These are phyloP conservation scores for Sporothrix variecibatus DNA, from an alignment of 2,329 filamentous ascomycete genomes.

Conservation along the genomic window DNA sequence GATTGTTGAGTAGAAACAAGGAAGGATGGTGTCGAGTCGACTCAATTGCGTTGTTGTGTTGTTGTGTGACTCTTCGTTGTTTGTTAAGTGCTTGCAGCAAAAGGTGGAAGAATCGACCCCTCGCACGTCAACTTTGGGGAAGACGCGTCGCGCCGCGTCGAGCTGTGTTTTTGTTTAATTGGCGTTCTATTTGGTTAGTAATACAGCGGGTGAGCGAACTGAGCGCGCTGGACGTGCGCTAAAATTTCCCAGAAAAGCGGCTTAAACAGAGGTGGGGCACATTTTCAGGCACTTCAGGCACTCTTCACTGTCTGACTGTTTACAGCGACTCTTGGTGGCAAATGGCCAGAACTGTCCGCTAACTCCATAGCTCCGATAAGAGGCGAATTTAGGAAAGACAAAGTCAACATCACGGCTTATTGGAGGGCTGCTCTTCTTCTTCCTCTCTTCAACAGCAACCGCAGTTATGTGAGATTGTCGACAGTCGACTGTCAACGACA, in stretches of 20 bases:
- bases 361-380: background rate
- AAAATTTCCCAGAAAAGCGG: background rate
- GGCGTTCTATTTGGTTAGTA: background rate
- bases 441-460: background rate
- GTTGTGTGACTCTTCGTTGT: background rate
- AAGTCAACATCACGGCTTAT: background rate
- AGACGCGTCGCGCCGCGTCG: constrained; percentile 23
- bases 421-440: background rate
- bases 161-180: constrained; percentile 12
- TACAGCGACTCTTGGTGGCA: background rate
- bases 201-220: background rate
- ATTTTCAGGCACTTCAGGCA: background rate
- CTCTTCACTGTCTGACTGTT: background rate
- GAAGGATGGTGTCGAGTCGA: background rate
- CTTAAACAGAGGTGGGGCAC: background rate
- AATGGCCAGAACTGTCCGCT: background rate
- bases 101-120: background rate
- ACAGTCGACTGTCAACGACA: background rate
- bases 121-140: constrained; percentile 2
- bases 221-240: background rate
- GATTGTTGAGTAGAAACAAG: background rate
- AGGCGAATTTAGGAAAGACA: background rate
- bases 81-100: background rate
- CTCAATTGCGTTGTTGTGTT: background rate
- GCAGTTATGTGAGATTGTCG: background rate